Evolutionary conservation across 2,329 filamentous ascomycete genomes (phyloP), one percentile per base, ranked within the genome.

Genomic region (Phialophora macrospora): DNA sequence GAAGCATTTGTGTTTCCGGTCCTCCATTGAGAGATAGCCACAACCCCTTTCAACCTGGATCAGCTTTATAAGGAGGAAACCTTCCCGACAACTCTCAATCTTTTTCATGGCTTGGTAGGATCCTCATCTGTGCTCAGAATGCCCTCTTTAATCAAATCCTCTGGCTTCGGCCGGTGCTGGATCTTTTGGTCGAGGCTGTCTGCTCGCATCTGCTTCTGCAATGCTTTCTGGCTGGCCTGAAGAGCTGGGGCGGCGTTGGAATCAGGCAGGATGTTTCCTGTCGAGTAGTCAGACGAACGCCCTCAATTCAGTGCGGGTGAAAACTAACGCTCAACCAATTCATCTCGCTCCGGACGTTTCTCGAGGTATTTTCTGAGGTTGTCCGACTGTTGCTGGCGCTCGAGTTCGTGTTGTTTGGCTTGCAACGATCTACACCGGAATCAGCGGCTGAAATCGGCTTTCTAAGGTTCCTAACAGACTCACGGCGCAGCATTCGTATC

Each of bases 111-210:
- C 68, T 74, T 70, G 22, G 75, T 75, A 20, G 80, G 80, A 67
- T 80, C 75, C 70, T 82, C 81, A 72, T 90, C 87, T 70, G 89
- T 86, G 65, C 86, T 87, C 70, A 97, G 80, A 62, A 97, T 91
- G 4, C 93, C 93, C 72, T 90, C 88, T 74, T 90, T 88, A 64
- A 97, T 83, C 68, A 97, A 81, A 58, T 90, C 84, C 71, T 93
- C 91, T 11, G 91, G 90, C 41, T 86, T 83, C 1, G 93, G 93
- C 22, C 93, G 85, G 73, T 89, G 85, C 74, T 90, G 86, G 68
- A 97, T 87, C 77, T 93, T 93, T 74, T 96, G 92, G 78, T 96
- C 95, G 68, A 97, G 84, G 62, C 85, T 90, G 77, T 97, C 91
- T 66, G 88, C 90, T 14, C 90, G 87, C 93, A 97, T 97, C 77